phyloP scores from a whole-genome alignment of 1,284 basidiomycete species.

The Flammula alnicola region DNA sequence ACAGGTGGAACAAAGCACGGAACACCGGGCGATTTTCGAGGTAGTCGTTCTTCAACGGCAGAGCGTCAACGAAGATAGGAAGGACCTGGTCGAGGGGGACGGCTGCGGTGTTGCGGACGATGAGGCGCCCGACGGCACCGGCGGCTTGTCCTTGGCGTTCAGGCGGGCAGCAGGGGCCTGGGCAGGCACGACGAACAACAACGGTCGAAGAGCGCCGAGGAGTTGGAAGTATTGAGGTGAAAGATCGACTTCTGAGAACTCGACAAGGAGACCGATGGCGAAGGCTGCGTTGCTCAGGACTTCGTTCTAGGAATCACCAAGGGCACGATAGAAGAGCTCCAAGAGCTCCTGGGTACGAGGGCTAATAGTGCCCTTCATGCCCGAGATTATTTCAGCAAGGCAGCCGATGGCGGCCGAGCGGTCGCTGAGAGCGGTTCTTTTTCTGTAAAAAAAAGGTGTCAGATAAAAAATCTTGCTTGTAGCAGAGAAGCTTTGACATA shows the following conservation, averaged over 20 bases:
- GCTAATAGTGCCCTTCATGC: constrained; percentile 88
- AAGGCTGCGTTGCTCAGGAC: constrained; percentile 98
- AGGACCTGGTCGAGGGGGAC: constrained; percentile 93
- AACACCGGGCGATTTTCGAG: constrained; percentile 92
- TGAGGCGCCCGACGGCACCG: constrained; percentile 89
- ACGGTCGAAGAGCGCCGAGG: constrained; percentile 80
- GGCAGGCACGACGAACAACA: constrained; percentile 77
- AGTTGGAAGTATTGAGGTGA: constrained; percentile 85
- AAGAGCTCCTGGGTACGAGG: constrained; percentile 86
- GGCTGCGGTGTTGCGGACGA: constrained; percentile 81
- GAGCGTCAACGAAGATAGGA: constrained; percentile 81
- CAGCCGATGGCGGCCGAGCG: constrained; percentile 93
- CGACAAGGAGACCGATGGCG: constrained; percentile 90
- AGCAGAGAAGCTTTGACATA: constrained; percentile 45
- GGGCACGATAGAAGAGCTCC: constrained; percentile 82
- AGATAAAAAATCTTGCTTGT: constrained; percentile 17
- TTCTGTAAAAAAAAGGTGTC: constrained; percentile 50
- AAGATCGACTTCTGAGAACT: constrained; percentile 86
- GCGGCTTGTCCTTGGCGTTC: constrained; percentile 95
- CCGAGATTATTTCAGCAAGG: constrained; percentile 94
- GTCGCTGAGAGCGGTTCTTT: constrained; percentile 87
- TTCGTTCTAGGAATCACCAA: constrained; percentile 87
- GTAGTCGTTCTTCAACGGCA: constrained; percentile 89
- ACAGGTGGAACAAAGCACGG: constrained; percentile 88
- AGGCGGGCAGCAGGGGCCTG: constrained; percentile 66